Conservation (phyloP, 345 rosid species). For the Capsella bursapastoris region DNA sequence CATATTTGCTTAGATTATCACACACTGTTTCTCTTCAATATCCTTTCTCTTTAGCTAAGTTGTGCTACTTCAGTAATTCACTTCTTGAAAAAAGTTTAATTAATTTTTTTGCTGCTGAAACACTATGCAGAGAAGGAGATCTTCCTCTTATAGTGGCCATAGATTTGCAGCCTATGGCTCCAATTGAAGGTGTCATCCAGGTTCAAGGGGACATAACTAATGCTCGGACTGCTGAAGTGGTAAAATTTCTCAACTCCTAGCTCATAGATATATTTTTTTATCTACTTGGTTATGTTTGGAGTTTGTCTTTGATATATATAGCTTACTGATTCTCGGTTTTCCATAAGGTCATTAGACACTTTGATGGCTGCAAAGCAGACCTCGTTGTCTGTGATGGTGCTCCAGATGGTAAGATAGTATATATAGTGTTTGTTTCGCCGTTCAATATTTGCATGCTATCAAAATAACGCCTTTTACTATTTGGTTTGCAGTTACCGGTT, state of each 20-base stretch:
- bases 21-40: neutral
- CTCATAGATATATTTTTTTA: conserved; percentile 10
- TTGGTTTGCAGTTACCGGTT: conserved; percentile 81
- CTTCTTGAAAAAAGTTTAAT: neutral
- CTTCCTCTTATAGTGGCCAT: conserved; percentile 92
- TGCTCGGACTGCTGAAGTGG: conserved; percentile 93
- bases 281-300: neutral
- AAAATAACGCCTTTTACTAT: conserved; percentile 28
- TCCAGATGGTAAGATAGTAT: conserved; percentile 76
- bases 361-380: conserved; percentile 96
- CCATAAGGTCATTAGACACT: conserved; percentile 85
- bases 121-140: conserved; percentile 59
- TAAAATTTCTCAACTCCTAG: conserved; percentile 34
- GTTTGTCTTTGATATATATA: neutral
- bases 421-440: conserved; percentile 2
- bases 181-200: conserved; percentile 94
- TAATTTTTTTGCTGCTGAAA: neutral
- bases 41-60: neutral
- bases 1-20: neutral
- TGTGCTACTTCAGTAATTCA: neutral
- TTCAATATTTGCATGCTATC: conserved; percentile 1
- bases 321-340: neutral
- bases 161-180: conserved; percentile 97
- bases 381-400: conserved; percentile 98
- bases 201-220: conserved; percentile 97